A percentile compares a stretch with the other conserved stretches of the same genome.
Conservation (phyloP, 768 basidiomycete genomes). For the Hygrophoropsis aurantiaca region DNA sequence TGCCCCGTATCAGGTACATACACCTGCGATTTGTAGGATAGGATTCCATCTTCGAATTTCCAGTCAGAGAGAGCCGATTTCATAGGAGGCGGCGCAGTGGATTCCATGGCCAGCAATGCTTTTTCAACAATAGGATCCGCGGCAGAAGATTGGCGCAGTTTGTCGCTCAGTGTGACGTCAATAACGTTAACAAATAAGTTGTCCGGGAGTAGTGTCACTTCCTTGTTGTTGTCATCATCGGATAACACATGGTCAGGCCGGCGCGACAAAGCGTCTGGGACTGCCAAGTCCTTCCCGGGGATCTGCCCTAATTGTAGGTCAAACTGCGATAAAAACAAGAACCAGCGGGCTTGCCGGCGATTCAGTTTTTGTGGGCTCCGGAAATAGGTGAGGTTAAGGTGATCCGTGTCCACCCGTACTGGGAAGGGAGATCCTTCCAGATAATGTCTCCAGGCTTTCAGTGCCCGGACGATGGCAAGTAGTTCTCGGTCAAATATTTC, state of each 20-base stretch:
- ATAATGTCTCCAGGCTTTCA: slow-evolving; percentile 25
- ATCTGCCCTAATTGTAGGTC: slow-evolving; percentile 17
- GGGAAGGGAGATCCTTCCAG: slow-evolving; percentile 15
- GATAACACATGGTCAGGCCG: too few relatives aligned
- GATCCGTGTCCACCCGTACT: slow-evolving; percentile 23
- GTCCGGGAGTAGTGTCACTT: not conserved
- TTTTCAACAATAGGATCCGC: too few relatives aligned
- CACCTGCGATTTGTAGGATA: slow-evolving; percentile 24
- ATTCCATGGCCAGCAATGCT: too few relatives aligned
- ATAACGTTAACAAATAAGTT: not conserved
- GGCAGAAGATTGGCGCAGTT: not conserved
- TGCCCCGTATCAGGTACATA: slow-evolving; percentile 34
- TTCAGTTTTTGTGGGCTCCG: slow-evolving; percentile 24
- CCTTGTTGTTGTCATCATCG: too few relatives aligned
- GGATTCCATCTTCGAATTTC: slow-evolving; percentile 12
- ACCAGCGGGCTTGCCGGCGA: slow-evolving; percentile 37
- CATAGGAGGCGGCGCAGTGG: too few relatives aligned
- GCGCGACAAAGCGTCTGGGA: too few relatives aligned
- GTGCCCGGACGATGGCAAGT: slow-evolving; percentile 36
- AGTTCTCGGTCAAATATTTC: slow-evolving; percentile 44
- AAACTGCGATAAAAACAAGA: slow-evolving; percentile 14
- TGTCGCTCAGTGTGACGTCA: not conserved
- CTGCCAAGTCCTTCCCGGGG: too few relatives aligned
- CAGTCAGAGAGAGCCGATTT: too few relatives aligned
- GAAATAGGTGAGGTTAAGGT: slow-evolving; percentile 33